Conservation (phyloP, 1,139 yeast species). For the Pichia sp. region DNA sequence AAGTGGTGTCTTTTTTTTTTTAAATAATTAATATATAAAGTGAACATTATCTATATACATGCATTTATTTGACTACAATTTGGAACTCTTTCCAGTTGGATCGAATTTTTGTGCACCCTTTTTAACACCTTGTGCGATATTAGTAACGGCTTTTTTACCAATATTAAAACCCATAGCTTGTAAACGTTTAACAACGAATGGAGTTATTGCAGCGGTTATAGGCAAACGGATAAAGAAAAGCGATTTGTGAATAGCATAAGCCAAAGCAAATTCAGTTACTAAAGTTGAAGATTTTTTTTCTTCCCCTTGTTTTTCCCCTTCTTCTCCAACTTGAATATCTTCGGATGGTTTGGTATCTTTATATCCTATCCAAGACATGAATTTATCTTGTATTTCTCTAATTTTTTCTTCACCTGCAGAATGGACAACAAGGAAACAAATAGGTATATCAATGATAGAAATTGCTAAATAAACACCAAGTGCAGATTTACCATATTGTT, state of each 20-base stretch:
- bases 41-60: neutral
- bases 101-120: constrained; percentile 23
- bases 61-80: neutral
- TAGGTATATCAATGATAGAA: constrained; percentile 69
- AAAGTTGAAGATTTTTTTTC: constrained; percentile 33
- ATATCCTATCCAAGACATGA: constrained; percentile 53
- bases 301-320: constrained; percentile 13
- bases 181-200: constrained; percentile 60
- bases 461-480: constrained; percentile 75
- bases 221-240: constrained; percentile 79
- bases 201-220: constrained; percentile 87
- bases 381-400: constrained; percentile 55
- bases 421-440: constrained; percentile 78
- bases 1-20: neutral
- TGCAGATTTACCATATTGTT: constrained; percentile 89
- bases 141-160: constrained; percentile 42
- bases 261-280: constrained; percentile 75
- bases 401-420: constrained; percentile 79
- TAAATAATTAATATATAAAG: too few species aligned
- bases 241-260: constrained; percentile 90
- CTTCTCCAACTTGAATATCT: constrained; percentile 18
- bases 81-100: constrained; percentile 20
- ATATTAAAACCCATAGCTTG: constrained; percentile 78
- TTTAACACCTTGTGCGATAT: constrained; percentile 32
- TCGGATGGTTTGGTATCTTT: constrained; percentile 29